Conservation (phyloP, 1,284 basidiomycete genomes). For the Rhodofomes roseus region DNA sequence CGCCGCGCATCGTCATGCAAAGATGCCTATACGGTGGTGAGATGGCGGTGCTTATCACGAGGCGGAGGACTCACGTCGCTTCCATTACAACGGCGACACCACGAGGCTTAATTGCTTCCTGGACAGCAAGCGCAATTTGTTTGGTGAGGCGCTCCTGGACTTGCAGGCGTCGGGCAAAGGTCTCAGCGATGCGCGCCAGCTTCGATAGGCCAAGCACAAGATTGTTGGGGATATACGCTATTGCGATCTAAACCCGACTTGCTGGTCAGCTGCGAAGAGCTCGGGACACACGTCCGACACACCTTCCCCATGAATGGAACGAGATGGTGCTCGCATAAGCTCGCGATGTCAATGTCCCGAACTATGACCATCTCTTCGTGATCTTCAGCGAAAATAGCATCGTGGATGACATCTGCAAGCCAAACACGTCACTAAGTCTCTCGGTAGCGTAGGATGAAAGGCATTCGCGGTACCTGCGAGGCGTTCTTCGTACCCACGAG, state of each 20-base stretch:
- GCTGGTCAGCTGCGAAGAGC: neutral
- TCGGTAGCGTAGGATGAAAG: slow-evolving; percentile 2
- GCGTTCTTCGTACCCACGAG: slow-evolving; percentile 95
- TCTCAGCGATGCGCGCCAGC: slow-evolving; percentile 96
- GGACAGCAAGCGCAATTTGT: slow-evolving; percentile 95
- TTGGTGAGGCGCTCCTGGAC: slow-evolving; percentile 98
- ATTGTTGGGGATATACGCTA: slow-evolving; percentile 95
- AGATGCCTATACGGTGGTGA: slow-evolving; percentile 66
- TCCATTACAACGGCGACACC: slow-evolving; percentile 99
- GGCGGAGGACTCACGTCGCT: slow-evolving; percentile 70
- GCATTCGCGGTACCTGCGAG: slow-evolving; percentile 59
- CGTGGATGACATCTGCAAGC: slow-evolving; percentile 88
- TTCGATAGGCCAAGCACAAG: slow-evolving; percentile 97
- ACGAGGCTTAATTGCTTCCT: slow-evolving; percentile 95
- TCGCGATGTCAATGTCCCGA: slow-evolving; percentile 95
- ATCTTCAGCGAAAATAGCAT: slow-evolving; percentile 98
- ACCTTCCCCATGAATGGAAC: slow-evolving; percentile 99
- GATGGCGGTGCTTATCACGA: slow-evolving; percentile 6
- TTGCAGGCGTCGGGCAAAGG: slow-evolving; percentile 92
- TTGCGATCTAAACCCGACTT: slow-evolving; percentile 45
- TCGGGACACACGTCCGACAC: slow-evolving; percentile 24
- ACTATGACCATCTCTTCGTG: slow-evolving; percentile 99
- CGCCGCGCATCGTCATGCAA: slow-evolving; percentile 99
- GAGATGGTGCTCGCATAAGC: slow-evolving; percentile 97
- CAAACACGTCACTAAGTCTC: slow-evolving; percentile 3